Evolutionary conservation across 2,329 filamentous ascomycete genomes (phyloP), one percentile per base, ranked within the genome.

Genomic region (Teratosphaeria zuluensis): DNA sequence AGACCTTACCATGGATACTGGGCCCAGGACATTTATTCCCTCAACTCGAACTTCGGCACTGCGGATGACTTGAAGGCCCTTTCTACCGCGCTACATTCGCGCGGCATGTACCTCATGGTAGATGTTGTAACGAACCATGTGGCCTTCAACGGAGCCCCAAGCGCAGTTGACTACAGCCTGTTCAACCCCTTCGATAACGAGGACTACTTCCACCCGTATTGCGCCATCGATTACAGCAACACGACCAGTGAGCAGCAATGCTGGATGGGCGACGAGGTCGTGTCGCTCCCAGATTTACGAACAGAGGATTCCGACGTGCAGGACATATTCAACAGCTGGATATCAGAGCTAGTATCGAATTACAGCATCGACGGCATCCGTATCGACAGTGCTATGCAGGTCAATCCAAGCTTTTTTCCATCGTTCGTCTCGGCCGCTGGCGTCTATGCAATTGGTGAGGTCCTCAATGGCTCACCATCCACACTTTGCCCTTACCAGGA

Each of bases 81-180:
- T 4, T 73, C 70, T 38, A 61, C 67, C n/a, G 77, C 74, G 3
- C 58, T 80, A 1, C 78, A 80, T 63, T 60, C 61, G 14, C 70
- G 77, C 24, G 75, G 72, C 12, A 81, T 81, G 78, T 67, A 76
- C 58, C 62, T 80, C 16, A 78, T 80, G 77, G 71, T 79, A 56
- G 78, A 80, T 63, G 71, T 77, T 1, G 77, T 79, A 1, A 73
- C 76, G 42, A 80, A 80, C 52, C 73, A 75, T 61, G 72, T 76
- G 58, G 74, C 71, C 16, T 74, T 70, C 54, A 42, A 48, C 65
- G 64, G 35, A 66, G 67, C 16, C 55, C 60, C n/a, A 59, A 59
- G 24, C 64, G 19, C 61, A 12, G 66, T 72, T 54, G 64, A 72
- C 57, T 73, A 70, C 55, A 69, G 62, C 42, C 63, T 66, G 38